A percentile compares a stretch with the other conserved stretches of the same genome.
These are phyloP conservation scores for Alternaria arbusti DNA, from an alignment of 2,329 filamentous ascomycete species.

Conservation along the genomic window DNA sequence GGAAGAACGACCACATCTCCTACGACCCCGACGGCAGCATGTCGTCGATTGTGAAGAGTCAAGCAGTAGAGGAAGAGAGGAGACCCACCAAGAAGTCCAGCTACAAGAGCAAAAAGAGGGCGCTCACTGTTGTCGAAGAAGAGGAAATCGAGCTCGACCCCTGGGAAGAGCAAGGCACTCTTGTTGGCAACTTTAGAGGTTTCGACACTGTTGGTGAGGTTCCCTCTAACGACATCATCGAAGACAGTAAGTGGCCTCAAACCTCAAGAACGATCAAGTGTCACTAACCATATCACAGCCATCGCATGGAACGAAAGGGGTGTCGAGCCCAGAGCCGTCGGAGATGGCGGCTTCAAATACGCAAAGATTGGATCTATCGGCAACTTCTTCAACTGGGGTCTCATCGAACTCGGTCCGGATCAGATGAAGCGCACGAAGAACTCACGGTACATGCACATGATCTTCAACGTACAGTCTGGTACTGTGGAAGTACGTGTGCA, in stretches of 20 bases:
- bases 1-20: conserved; percentile 82
- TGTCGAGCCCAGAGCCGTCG: conserved; percentile 64
- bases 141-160: conserved; percentile 66
- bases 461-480: conserved; percentile 88
- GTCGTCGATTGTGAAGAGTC: conserved; percentile 77
- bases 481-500: conserved; percentile 81
- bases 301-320: conserved; percentile 65
- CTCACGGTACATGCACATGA: conserved; percentile 94
- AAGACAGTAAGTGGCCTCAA: conserved; percentile 46
- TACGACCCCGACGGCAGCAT: conserved; percentile 72
- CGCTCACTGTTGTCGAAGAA: conserved; percentile 53
- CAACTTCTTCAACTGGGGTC: conserved; percentile 85
- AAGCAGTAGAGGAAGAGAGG: conserved; percentile 59
- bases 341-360: conserved; percentile 78
- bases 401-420: conserved; percentile 85
- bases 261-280: neutral
- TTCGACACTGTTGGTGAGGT: conserved; percentile 68
- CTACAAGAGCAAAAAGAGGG: conserved; percentile 36
- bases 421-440: conserved; percentile 90
- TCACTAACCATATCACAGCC: conserved; percentile 51
- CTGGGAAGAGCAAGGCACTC: conserved; percentile 72
- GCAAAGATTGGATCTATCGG: conserved; percentile 69
- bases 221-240: conserved; percentile 58
- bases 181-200: conserved; percentile 67
- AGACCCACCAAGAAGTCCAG: conserved; percentile 43